A percentile compares a stretch with the other conserved stretches of the same genome.
Conservation (phyloP, 805 yeast species). For the Kuraishia piskuri region DNA sequence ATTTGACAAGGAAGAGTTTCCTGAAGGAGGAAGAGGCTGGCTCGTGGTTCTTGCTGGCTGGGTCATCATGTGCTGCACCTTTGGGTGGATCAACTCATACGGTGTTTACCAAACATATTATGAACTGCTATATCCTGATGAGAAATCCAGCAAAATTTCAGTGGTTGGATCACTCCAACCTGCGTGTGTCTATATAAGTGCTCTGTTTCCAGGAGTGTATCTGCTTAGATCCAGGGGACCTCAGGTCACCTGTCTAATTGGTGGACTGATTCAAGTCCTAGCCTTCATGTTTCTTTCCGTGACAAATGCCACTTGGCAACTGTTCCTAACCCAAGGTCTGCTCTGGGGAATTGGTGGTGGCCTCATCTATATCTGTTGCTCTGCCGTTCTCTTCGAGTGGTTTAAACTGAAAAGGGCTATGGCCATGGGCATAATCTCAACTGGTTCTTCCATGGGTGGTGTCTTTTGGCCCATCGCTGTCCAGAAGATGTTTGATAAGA, state of each 20-base stretch:
- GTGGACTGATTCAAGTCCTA: conserved; percentile 33
- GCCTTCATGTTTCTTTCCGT: conserved; percentile 39
- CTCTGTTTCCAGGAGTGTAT: conserved; percentile 36
- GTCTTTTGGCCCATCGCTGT: conserved; percentile 35
- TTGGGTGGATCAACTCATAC: conserved; percentile 51
- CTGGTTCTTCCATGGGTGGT: conserved; percentile 50
- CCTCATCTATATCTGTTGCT: conserved; percentile 32
- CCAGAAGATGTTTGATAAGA: conserved; percentile 25
- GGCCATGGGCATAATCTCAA: conserved; percentile 39
- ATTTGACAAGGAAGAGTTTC: conserved; percentile 17
- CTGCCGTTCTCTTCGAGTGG: conserved; percentile 40
- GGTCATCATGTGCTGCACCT: conserved; percentile 37
- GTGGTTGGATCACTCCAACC: conserved; percentile 48
- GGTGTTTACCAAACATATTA: conserved; percentile 53
- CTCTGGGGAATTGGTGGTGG: conserved; percentile 40
- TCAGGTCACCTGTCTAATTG: conserved; percentile 25
- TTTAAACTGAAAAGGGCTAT: conserved; percentile 34
- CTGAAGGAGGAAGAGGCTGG: conserved; percentile 50
- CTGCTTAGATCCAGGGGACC: conserved; percentile 36
- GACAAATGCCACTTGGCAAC: conserved; percentile 38
- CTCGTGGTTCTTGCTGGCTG: conserved; percentile 42
- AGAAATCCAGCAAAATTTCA: conserved; percentile 36
- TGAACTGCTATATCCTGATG: conserved; percentile 29
- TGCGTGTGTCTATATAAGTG: conserved; percentile 33
- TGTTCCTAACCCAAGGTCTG: conserved; percentile 44